A percentile compares a stretch with the other conserved stretches of the same genome.
phyloP scores from a whole-genome alignment of 2,329 filamentous ascomycete species.

The Cytospora leucostoma region DNA sequence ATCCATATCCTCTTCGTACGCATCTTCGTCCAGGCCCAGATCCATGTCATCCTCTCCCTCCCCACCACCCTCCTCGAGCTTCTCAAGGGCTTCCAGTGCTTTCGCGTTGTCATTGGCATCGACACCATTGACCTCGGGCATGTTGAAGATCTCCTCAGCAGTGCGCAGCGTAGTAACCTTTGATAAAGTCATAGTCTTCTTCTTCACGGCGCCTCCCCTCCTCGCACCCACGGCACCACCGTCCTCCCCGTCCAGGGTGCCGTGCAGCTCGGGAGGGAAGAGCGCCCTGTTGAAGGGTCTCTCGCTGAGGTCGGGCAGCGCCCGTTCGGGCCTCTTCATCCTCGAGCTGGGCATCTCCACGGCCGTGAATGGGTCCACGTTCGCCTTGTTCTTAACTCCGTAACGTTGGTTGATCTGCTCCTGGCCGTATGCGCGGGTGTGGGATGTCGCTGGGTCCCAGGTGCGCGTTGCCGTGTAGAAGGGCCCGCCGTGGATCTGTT shows the following conservation, averaged over 20 bases:
- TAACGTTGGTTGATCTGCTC: constrained; percentile 60
- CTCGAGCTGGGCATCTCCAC: constrained; percentile 60
- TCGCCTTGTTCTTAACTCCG: constrained; percentile 56
- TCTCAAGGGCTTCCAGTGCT: constrained; percentile 48
- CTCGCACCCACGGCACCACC: constrained; percentile 33
- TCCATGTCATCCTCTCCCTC: constrained; percentile 40
- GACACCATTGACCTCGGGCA: constrained; percentile 37
- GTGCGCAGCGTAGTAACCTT: constrained; percentile 50
- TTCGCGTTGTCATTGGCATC: constrained; percentile 37
- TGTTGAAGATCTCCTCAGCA: constrained; percentile 53
- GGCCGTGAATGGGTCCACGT: constrained; percentile 58
- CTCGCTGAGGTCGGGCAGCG: constrained; percentile 55
- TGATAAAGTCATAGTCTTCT: constrained; percentile 50
- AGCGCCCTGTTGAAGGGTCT: constrained; percentile 50
- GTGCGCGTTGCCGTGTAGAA: constrained; percentile 59
- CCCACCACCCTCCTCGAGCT: constrained; percentile 42
- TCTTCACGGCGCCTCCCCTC: constrained; percentile 41
- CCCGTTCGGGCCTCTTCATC: constrained; percentile 53
- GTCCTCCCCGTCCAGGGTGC: constrained; percentile 54
- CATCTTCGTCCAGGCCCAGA: constrained; percentile 49
- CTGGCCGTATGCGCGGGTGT: constrained; percentile 53
- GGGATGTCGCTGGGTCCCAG: constrained; percentile 42
- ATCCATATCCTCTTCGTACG: constrained; percentile 45
- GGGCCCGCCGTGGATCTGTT: constrained; percentile 55
- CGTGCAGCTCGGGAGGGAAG: constrained; percentile 58